Percentiles rank a stretch among this genome's conserved stretches.
phyloP scores from a whole-genome alignment of 371 early-diverging fungal species.

The Rhizopus arrhizus region DNA sequence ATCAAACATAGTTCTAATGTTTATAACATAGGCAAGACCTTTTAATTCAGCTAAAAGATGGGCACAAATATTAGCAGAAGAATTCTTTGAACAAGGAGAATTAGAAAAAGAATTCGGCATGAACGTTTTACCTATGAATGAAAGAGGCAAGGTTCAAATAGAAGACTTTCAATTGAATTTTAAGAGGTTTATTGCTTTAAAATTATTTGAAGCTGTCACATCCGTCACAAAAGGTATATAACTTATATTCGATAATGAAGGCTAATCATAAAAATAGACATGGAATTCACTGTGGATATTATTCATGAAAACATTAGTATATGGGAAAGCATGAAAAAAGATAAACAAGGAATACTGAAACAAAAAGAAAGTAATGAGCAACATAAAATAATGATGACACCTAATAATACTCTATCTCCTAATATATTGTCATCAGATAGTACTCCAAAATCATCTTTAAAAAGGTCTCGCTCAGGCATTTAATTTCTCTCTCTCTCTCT shows the following conservation, averaged over 20 bases:
- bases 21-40: constrained; percentile 52
- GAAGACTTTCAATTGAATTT: constrained; percentile 49
- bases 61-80: constrained; percentile 62
- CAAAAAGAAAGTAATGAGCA: not conserved
- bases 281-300: constrained; percentile 41
- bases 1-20: not conserved
- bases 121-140: constrained; percentile 41
- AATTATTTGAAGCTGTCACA: constrained; percentile 40
- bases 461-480: too few relatives aligned
- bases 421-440: not conserved
- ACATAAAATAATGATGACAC: not conserved
- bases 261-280: constrained; percentile 21
- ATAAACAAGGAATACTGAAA: not conserved
- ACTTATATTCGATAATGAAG: not conserved
- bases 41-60: constrained; percentile 63
- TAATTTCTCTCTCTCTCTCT: too few relatives aligned
- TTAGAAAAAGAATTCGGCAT: constrained; percentile 67
- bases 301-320: constrained; percentile 37
- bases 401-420: not conserved
- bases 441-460: too few relatives aligned
- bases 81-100: constrained; percentile 70
- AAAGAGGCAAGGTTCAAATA: constrained; percentile 41
- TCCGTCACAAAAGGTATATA: constrained; percentile 38
- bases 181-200: constrained; percentile 41
- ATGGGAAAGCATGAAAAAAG: constrained; percentile 35